Evolutionary conservation across 148 eudicot species (phyloP).

Genomic region (Cornus suecica): DNA sequence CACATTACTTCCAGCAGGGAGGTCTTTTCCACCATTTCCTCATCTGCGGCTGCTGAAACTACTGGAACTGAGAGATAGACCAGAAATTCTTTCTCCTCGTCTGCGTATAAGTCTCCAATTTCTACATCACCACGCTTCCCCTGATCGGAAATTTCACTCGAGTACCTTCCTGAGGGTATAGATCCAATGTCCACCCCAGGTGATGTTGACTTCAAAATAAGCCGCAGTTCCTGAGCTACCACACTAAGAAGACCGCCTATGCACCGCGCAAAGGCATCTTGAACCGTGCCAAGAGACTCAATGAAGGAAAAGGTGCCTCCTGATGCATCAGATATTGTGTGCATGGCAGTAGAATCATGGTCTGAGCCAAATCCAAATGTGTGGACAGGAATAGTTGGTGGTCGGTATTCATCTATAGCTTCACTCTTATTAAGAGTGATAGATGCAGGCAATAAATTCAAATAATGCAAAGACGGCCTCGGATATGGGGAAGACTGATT

Average conservation of each 20-base stretch:
- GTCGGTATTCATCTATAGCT: not conserved
- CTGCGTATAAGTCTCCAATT: constrained; percentile 33
- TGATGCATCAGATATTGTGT: constrained; percentile 31
- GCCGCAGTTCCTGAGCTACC: constrained; percentile 21
- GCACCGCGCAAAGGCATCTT: constrained; percentile 33
- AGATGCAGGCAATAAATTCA: constrained; percentile 12
- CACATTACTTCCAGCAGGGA: constrained; percentile 14
- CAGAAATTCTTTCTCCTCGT: constrained; percentile 25
- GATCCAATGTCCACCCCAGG: constrained; percentile 2
- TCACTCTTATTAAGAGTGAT: not conserved
- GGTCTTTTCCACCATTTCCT: constrained; percentile 5
- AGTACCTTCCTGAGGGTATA: constrained; percentile 24
- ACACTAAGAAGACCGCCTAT: constrained; percentile 36
- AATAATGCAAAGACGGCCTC: constrained; percentile 3
- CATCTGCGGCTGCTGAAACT: constrained; percentile 1
- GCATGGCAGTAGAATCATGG: constrained; percentile 26
- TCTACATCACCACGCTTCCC: constrained; percentile 9
- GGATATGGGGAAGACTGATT: constrained; percentile 4
- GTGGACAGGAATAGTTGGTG: constrained; percentile 23
- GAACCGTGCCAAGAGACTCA: constrained; percentile 19
- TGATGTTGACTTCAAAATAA: constrained; percentile 12
- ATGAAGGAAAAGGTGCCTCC: constrained; percentile 32
- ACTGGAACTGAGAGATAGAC: constrained; percentile 17
- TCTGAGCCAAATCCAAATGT: constrained; percentile 31
- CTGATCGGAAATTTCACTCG: constrained; percentile 6